Evolutionary conservation across 1,284 basidiomycete genomes (phyloP), one percentile per base, ranked within the genome.

Genomic region (Cutaneotrichosporon sp.): DNA sequence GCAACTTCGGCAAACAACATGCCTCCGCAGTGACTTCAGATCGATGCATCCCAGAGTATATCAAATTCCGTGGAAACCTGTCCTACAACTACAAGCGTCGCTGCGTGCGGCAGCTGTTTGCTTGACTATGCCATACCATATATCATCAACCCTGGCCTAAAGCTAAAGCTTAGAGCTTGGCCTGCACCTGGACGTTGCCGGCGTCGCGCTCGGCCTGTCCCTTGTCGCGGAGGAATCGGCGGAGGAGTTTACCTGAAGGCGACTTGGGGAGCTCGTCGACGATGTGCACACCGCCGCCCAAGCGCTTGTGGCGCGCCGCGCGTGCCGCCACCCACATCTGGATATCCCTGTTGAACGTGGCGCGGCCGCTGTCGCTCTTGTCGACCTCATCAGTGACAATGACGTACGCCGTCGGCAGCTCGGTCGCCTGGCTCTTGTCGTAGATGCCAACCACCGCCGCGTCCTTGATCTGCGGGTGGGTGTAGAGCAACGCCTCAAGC

Each of bases 371-470:
- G 14, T 49, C 31, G 22, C 50, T 52, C 31, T 30, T 31, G 47
- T 60, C 53, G 49, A 57, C 56, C 4, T 47, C 58, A 26, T 32
- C 32, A 36, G 36, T n/a, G 26, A 60, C 58, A 5, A 58, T 34
- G 50, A 69, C 65, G 56, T 61, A 69, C 2, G 67, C 67, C 30
- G 88, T 85, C 14, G 91, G 91, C 13, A 92, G 82, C 74, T 93
- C 90, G 5, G 90, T 91, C 1, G 86, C 88, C 71, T 90, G 84
- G 56, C 82, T 82, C 3, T 81, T 79, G 65, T 83, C 84, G 7
- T 87, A 82, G 1, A 92, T 80, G 3, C 89, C 89, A 61, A 91
- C 86, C 3, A 91, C 89, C 8, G 86, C 90, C 0, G 83, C 83
- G 69, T 91, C 90, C 6, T 84, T 85, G 38, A 91, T 83, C 4